A percentile compares a stretch with the other conserved stretches of the same genome.
Evolutionary conservation across 2,329 filamentous ascomycete genomes (phyloP).

Genomic region (Bipolaris oryzae): DNA sequence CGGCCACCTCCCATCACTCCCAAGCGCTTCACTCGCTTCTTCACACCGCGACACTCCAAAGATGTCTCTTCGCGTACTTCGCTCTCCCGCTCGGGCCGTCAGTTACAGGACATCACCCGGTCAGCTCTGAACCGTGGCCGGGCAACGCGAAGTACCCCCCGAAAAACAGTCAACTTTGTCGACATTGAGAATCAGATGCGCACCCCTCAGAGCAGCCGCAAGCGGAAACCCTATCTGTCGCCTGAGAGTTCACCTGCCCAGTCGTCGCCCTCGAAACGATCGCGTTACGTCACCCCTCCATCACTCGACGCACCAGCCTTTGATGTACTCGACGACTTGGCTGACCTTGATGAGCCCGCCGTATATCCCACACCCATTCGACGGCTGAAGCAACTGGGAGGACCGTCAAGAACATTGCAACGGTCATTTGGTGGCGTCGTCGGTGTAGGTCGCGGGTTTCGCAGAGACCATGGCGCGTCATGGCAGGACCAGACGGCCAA

Average conservation of each 20-base stretch:
- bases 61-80: slow-evolving; percentile 36
- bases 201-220: slow-evolving; percentile 43
- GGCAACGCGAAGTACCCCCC: slow-evolving; percentile 40
- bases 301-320: slow-evolving; percentile 31
- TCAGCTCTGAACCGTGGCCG: slow-evolving; percentile 51
- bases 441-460: slow-evolving; percentile 48
- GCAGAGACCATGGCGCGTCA: slow-evolving; percentile 53
- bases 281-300: slow-evolving; percentile 35
- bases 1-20: slow-evolving; percentile 58
- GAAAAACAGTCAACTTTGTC: slow-evolving; percentile 50
- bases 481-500: slow-evolving; percentile 65
- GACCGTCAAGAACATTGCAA: slow-evolving; percentile 49
- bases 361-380: slow-evolving; percentile 45
- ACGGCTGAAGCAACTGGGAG: slow-evolving; percentile 44
- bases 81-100: slow-evolving; percentile 50
- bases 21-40: slow-evolving; percentile 59
- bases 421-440: slow-evolving; percentile 55
- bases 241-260: slow-evolving; percentile 50
- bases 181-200: slow-evolving; percentile 38
- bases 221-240: slow-evolving; percentile 50
- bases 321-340: slow-evolving; percentile 41
- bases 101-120: slow-evolving; percentile 58
- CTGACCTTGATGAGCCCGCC: slow-evolving; percentile 30
- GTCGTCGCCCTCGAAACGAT: slow-evolving; percentile 51
- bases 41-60: slow-evolving; percentile 53